Evolutionary conservation across 768 basidiomycete genomes (phyloP), one percentile per base, ranked within the genome.

Genomic region (Leccinum broughii): DNA sequence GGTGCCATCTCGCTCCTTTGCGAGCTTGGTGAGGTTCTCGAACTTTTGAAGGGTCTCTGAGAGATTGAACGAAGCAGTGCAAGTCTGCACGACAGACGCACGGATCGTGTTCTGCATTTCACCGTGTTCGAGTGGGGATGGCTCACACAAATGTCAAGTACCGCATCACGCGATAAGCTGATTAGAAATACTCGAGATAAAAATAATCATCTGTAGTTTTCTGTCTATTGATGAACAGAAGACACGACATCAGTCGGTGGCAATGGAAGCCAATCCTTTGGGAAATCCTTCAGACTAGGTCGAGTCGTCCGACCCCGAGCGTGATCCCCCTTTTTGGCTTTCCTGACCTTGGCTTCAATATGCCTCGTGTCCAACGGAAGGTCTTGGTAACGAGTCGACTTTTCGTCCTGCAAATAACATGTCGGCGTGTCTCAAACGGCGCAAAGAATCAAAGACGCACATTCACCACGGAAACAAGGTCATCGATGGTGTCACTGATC

Each of bases 291-390:
- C 56, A 94, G 77, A 20, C 89, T 83, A 26, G 92, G 86, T 62
- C 85, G 81, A 54, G 82, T 75, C 35, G 79, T 70, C 63, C 84
- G 79, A 64, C 81, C 80, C 58, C 82, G 80, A 54, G 81, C 77
- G 73, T 90, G 85, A 61, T 88, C 90, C 24, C 89, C 89, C 68
- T 83, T 84, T 72, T 85, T 88, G 52, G 86, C 85, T 75, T 93
- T 94, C 65, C 80, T 79, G 50, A 79, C 78, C 72, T 86, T 89
- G 3, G 91, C 83, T 66, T 85, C 82, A 20, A 94, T 74, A 75
- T 95, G 92, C 58, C 95, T 85, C 44, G 82, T 75, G 71, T 97
- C 95, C n/a, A 93, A 68, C 2, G 95, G 93, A 30, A 95, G 66
- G 87, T 83, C 48, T 77, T 77, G 70, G 89, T 75, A 66, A 82